Evolutionary conservation across 306 rosid genomes (phyloP), one percentile per base, ranked within the genome.

Genomic region (Glycine soja): DNA sequence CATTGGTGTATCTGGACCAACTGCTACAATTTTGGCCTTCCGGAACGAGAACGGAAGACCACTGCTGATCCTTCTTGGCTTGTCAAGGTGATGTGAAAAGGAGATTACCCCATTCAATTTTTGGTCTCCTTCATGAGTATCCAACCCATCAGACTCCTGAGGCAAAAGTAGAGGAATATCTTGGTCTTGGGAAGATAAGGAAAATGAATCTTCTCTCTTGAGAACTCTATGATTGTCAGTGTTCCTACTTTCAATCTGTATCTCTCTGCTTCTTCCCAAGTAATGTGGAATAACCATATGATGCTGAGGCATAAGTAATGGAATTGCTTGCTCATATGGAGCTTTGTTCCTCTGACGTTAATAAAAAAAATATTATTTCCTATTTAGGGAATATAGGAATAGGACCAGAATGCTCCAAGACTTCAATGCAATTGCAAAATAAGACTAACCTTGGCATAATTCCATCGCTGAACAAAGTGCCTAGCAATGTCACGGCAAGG

Each of bases 271-370:
- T 75, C 56, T 82, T 67, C 97, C 94, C 97, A 90, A 82, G 91
- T 96, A 96, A 86, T 93, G 99, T 77, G 99, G 99, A 89, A 93
- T 93, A 75, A 96, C 97, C 99, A 96, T 96, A 88, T 96, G 99
- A 50, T 96, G 99, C 81, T 96, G 99, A 78, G 99, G 99, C 93
- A 96, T 96, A 45, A 96, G 99, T 81, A 96, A 83, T 48, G 99
- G 99, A 84, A 96, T 96, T 53, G 97, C 88, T 82, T 92, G 89
- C 86, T 96, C 99, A 64, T 96, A 74, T 70, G 92, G 97, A 89
- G 99, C 99, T 89, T 96, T 96, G 89, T 74, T 96, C 89, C 99
- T 96, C 99, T 96, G 87, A 82, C 74, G 76, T 76, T 34, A 77
- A 45, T 10, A 61, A 54, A 54, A 6, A 46, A 7, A 84, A 77